These are phyloP conservation scores for sweet orange (Citrus sinensis) DNA, from an alignment of 345 rosid genomes.

Conservation along the genomic window DVS_A1.0 CM039169.1:26335001-26335500, in stretches of 20 bases:
- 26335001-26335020: not conserved
- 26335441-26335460: slow-evolving; percentile 85
- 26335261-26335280: not conserved
- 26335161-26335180: not conserved
- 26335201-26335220: not conserved
- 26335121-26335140: not conserved
- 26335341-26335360: not conserved
- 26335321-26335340: not conserved
- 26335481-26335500: slow-evolving; percentile 21
- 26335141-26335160: not conserved
- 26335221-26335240: not conserved
- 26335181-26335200: not conserved
- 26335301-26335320: not conserved
- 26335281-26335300: slow-evolving; percentile 9
- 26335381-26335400: slow-evolving; percentile 74
- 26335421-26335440: slow-evolving; percentile 89
- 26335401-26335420: slow-evolving; percentile 89
- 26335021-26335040: not conserved
- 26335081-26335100: not conserved
- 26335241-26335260: not conserved
- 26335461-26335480: slow-evolving; percentile 74
- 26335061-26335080: not conserved
- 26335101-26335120: not conserved
- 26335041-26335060: not conserved
- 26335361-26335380: not conserved